Base-by-base conservation (phyloP, 768 basidiomycete species). In the Xerocomus potaroensis region DNA sequence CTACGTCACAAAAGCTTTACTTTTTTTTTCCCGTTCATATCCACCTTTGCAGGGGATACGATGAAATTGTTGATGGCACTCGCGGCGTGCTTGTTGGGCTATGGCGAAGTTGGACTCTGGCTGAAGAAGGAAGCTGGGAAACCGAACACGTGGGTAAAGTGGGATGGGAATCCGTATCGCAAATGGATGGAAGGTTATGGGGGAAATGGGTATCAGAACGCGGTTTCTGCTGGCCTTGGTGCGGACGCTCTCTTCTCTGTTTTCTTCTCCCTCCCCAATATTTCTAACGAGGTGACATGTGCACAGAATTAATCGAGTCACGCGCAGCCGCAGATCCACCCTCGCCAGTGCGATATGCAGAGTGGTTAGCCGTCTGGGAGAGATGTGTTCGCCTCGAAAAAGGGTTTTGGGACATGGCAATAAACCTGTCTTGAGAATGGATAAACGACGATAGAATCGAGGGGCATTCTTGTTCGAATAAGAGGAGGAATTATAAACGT, bases 71-170 rank as follows among this genome's bases (percentile, higher is more conserved):
- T 85, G n/a, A 82, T 96, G 69, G 86, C 89, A 0, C 74, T 93
- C 1, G 81, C 87, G 8, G 84, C 89, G 7, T 97, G 94, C 61
- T 71, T 95, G 8, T 69, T 95, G 0, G 94, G 93, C 3, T 97
- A 96, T 60, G 94, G 93, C 10, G 89, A 95, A 62, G 90, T 93
- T 0, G 93, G 92, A 1, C n/a, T n/a, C 67, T 90, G n/a, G n/a
- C n/a, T n/a, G 73, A 76, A 49, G n/a, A n/a, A n/a, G n/a, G 76
- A 78, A 49, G 75, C 73, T 6, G 1, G 59, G 70, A 29, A 57
- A 54, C 32, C 71, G 68, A 9, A 62, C 56, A n/a, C 69, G 18
- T 83, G 81, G 75, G 77, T 86, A 16, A 58, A 72, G 29, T 60
- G 81, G 45, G 76, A 81, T 9, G 79, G 76, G 0, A 95, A 95